Conservation (phyloP, 176 grass and related monocot genomes). For the Themeda triandra region DNA sequence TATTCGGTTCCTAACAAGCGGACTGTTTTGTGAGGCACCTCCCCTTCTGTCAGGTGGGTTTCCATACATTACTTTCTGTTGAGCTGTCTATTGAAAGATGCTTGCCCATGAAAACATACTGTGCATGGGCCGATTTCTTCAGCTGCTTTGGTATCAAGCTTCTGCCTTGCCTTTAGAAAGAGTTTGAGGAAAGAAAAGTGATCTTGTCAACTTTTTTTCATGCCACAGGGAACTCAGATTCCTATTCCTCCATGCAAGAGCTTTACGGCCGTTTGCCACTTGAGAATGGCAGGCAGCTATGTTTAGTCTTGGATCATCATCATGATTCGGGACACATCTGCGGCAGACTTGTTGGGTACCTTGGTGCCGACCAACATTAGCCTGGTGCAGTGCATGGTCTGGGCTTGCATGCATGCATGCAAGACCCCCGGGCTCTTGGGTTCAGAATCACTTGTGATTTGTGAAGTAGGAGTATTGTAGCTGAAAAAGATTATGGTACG, state of each 20-base stretch:
- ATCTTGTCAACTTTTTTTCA: neutral
- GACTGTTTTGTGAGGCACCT: conserved; percentile 10
- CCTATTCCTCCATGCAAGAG: conserved; percentile 25
- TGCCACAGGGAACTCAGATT: conserved; percentile 28
- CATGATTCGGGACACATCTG: conserved; percentile 30
- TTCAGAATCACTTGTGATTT: conserved; percentile 30
- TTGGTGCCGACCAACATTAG: conserved; percentile 11
- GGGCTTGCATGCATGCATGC: conserved; percentile 14
- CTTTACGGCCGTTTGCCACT: conserved; percentile 9
- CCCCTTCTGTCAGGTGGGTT: conserved; percentile 17
- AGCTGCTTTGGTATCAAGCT: conserved; percentile 12
- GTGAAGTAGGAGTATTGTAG: neutral
- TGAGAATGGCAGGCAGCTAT: conserved; percentile 18
- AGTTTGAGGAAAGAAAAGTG: conserved; percentile 20
- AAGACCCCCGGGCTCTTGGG: neutral
- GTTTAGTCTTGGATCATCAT: conserved; percentile 3
- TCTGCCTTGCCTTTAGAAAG: conserved; percentile 2
- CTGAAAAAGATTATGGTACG: neutral
- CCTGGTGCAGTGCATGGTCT: conserved; percentile 27
- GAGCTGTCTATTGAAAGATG: conserved; percentile 25
- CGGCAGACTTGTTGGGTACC: conserved; percentile 25
- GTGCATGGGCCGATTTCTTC: neutral
- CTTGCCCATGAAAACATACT: neutral
- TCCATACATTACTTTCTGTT: conserved; percentile 35
- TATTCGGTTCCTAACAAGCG: conserved; percentile 6